phyloP scores from a whole-genome alignment of 441 rosid species.

The Macaranga tanarius region DNA sequence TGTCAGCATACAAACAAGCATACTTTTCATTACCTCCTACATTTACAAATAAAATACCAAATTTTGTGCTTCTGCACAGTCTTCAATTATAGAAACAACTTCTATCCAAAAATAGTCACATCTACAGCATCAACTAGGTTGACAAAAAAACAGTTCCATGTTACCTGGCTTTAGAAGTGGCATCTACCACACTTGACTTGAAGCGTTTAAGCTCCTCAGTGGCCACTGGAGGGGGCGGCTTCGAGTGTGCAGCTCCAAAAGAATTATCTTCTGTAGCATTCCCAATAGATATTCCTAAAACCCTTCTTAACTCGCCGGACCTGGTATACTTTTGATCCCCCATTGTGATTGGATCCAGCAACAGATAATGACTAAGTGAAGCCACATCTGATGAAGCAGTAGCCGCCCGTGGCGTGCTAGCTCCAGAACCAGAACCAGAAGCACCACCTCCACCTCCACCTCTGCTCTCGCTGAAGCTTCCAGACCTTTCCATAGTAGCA shows the following conservation, averaged over 20 bases:
- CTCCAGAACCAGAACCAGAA: conserved; percentile 39
- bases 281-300: conserved; percentile 45
- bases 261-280: conserved; percentile 41
- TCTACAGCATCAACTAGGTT: not conserved
- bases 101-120: not conserved
- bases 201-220: conserved; percentile 54
- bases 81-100: conserved; percentile 13
- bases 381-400: conserved; percentile 31
- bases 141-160: not conserved
- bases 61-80: not conserved
- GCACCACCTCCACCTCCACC: no score
- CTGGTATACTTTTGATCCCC: conserved; percentile 40
- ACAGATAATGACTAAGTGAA: conserved; percentile 33
- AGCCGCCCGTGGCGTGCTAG: conserved; percentile 38
- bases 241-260: conserved; percentile 47
- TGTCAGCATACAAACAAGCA: conserved; percentile 17
- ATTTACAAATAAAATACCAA: not conserved
- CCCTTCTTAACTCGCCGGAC: conserved; percentile 47
- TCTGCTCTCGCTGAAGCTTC: conserved; percentile 48
- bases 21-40: not conserved
- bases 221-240: conserved; percentile 41
- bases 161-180: conserved; percentile 50
- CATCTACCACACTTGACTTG: conserved; percentile 38
- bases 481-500: conserved; percentile 50
- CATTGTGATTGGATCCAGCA: conserved; percentile 49